Percentiles rank a stretch among this genome's conserved stretches.
Conservation (phyloP, 2,329 filamentous ascomycete genomes). For the Monascus ruber region DNA sequence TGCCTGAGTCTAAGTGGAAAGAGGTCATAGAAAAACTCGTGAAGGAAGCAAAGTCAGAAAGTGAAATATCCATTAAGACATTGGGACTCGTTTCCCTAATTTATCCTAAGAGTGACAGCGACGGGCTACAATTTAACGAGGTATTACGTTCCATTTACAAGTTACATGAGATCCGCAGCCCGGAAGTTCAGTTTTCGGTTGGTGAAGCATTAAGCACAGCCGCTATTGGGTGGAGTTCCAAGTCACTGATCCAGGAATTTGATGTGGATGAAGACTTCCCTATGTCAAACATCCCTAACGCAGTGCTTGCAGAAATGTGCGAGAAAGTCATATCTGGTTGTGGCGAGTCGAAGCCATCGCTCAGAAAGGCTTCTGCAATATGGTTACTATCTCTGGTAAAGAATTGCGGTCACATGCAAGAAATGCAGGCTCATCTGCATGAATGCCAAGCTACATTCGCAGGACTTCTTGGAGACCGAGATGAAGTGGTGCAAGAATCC, state of each 20-base stretch:
- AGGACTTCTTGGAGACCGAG: constrained; percentile 71
- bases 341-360: constrained; percentile 72
- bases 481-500: constrained; percentile 92
- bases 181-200: constrained; percentile 80
- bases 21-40: constrained; percentile 53
- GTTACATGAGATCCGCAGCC: constrained; percentile 72
- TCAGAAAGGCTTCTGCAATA: constrained; percentile 85
- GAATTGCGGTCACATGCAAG: constrained; percentile 67
- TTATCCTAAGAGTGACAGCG: constrained; percentile 24
- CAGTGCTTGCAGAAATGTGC: constrained; percentile 45
- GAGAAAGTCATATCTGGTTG: constrained; percentile 67
- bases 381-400: constrained; percentile 90
- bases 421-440: constrained; percentile 62
- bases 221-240: constrained; percentile 71
- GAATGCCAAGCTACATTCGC: constrained; percentile 82
- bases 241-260: constrained; percentile 60
- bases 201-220: constrained; percentile 77
- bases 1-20: constrained; percentile 21
- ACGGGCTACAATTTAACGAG: constrained; percentile 25
- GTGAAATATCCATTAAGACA: constrained; percentile 69
- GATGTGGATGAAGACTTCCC: constrained; percentile 55
- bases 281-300: constrained; percentile 23
- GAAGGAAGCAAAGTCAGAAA: constrained; percentile 62
- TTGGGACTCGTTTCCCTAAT: constrained; percentile 63
- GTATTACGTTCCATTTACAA: constrained; percentile 60